Base-by-base conservation (phyloP, 768 basidiomycete genomes). In the Psilocybe sp. region DNA sequence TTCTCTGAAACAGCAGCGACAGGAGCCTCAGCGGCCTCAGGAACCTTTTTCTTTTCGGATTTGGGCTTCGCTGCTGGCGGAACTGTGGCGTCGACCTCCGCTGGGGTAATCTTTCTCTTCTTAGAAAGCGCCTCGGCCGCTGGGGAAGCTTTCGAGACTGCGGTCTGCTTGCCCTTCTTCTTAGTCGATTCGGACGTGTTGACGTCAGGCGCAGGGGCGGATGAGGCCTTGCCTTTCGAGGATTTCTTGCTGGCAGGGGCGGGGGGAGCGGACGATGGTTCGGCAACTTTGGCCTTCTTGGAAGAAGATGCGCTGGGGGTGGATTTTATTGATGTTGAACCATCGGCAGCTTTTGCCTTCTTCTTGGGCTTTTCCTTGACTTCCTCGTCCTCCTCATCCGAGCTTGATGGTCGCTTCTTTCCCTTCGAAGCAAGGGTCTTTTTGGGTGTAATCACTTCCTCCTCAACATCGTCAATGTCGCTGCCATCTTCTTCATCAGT, bases 351-450 rank as follows among this genome's bases (percentile, higher is more conserved):
- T 51, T 74, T 75, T 2, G 61, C 65, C 59, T 78, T 78, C 60
- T 80, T 81, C 63, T 68, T 69, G 33, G 74, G 71, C 37, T 72
- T 71, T 49, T 65, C 70, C 33, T 51, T 65, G n/a, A 66, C 68
- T 15, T 64, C 70, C 33, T 71, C 64, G 23, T 28, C 23, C 13
- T 66, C 70, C 11, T 68, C 75, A 23, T 71, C 70, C 0, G 66
- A 69, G 38, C 60, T 64, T 11, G 74, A 66, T 3, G 65, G 59
- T 12, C 71, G 63, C 57, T 75, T 76, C 60, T 63, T 67, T 18
- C 67, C 64, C 48, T 66, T 68, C 28, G 49, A 40, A 12, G 48
- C 19, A 18, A 49, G 57, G 14, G 47, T 42, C 49, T 55, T 62
- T 56, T 56, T 58, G 34, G 51, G 36, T 43, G 42, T 56, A 32